phyloP scores from a whole-genome alignment of 352 stramenopile species.

The Phytophthora pluvialis region DNA sequence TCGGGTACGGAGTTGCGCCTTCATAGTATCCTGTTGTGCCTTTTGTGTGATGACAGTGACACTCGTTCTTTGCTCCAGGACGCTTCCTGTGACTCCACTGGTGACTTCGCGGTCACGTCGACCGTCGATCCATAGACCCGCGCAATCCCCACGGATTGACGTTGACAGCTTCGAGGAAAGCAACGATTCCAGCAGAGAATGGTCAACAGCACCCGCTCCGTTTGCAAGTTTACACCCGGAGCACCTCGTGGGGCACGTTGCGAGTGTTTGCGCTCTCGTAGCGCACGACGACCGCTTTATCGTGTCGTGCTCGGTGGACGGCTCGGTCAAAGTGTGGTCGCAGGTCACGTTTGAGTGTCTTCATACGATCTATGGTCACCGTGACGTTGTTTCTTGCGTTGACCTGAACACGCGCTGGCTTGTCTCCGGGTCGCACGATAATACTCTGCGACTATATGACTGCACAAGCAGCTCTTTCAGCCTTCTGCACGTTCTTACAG shows the following conservation, averaged over 20 bases:
- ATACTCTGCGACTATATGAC: slow-evolving; percentile 64
- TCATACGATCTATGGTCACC: slow-evolving; percentile 69
- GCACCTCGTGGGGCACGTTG: slow-evolving; percentile 65
- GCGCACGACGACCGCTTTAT: slow-evolving; percentile 64
- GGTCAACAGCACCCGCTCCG: slow-evolving; percentile 15
- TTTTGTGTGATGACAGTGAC: neutral
- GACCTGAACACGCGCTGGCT: slow-evolving; percentile 61
- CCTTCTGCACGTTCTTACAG: slow-evolving; percentile 48
- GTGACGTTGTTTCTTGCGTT: slow-evolving; percentile 67
- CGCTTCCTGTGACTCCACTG: neutral
- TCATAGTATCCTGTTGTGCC: neutral
- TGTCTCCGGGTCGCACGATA: slow-evolving; percentile 74
- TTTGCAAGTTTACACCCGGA: slow-evolving; percentile 32
- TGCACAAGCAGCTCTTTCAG: slow-evolving; percentile 36
- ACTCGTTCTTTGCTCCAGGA: neutral
- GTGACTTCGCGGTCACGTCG: slow-evolving; percentile 15
- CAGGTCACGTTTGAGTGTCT: slow-evolving; percentile 54
- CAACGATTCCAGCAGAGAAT: slow-evolving; percentile 22
- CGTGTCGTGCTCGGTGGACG: slow-evolving; percentile 70
- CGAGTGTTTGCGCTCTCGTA: slow-evolving; percentile 62
- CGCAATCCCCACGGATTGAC: slow-evolving; percentile 1
- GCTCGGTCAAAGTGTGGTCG: slow-evolving; percentile 78
- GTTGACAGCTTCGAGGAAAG: slow-evolving; percentile 1
- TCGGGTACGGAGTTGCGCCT: slow-evolving; percentile 1
- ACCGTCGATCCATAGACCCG: slow-evolving; percentile 19